Conservation (phyloP, 257 asterid species). For the Vinca minor region DNA sequence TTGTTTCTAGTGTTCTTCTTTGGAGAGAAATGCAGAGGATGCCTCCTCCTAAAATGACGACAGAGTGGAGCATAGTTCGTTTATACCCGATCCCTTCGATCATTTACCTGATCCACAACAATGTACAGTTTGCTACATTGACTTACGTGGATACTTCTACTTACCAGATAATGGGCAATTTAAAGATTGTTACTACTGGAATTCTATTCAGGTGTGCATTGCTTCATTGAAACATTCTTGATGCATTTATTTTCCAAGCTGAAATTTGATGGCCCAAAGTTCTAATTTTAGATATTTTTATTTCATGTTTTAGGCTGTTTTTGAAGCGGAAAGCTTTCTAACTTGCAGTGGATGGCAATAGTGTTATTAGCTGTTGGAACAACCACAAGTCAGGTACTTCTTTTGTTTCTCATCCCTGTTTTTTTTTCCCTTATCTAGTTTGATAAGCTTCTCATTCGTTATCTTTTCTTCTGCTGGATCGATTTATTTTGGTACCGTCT, state of each 20-base stretch:
- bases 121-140: conserved; percentile 95
- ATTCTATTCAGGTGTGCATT: conserved; percentile 66
- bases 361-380: conserved; percentile 86
- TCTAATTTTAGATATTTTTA: neutral
- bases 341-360: conserved; percentile 97
- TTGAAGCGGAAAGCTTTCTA: conserved; percentile 94
- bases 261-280: neutral
- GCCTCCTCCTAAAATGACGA: conserved; percentile 81
- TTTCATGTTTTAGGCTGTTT: conserved; percentile 67
- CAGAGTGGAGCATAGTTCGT: conserved; percentile 72
- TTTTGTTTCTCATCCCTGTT: conserved; percentile 9
- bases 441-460: too few species aligned
- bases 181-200: conserved; percentile 91
- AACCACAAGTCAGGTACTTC: conserved; percentile 83
- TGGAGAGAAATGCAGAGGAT: conserved; percentile 67
- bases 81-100: conserved; percentile 81
- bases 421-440: neutral
- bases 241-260: neutral
- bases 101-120: conserved; percentile 94
- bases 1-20: conserved; percentile 66
- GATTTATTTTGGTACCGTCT: neutral
- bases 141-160: conserved; percentile 93
- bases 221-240: neutral
- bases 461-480: neutral
- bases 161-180: conserved; percentile 93